Base-by-base conservation (phyloP, 768 basidiomycete species). In the Leucocoprinus birnbaumii region DNA sequence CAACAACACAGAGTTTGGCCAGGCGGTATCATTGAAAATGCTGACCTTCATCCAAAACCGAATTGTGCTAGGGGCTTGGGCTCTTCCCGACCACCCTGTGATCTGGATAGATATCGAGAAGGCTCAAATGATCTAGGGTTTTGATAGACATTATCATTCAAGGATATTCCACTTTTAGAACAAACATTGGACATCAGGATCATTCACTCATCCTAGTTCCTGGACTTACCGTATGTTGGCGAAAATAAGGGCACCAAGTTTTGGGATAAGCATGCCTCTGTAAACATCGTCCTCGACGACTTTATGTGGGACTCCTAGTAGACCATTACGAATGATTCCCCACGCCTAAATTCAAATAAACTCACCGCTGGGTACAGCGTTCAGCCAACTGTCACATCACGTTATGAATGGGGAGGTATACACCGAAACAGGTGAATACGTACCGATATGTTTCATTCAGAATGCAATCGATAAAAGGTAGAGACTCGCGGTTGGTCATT, bases 231-330 rank as follows among this genome's bases (percentile, higher is more conserved):
- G 86, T 46, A 84, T 78, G 62, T 88, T 88, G 9, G 76, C 79
- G 57, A 87, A 82, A 18, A 86, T 63, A 56, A 85, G 63, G 3
- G 85, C 75, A 3, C 86, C 86, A n/a, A n/a, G n/a, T 63, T 84
- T 80, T 24, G 85, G 84, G 48, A 88, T 80, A 53, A 75, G 71
- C 72, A 76, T 75, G 8, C 77, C 80, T 48, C 66, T 65, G 63
- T 86, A 88, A 34, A 82, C 66, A 61, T 89, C 85, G 58, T 87
- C 82, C 62, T 86, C 77, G 71, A 77, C 83, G 60, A 83, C 58
- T 38, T 84, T 74, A 57, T 87, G 86, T 0, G 86, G 86, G 43
- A 87, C 72, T 50, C 75, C 86, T 86, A 42, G 19, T 25, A 13
- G 3, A 25, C 16, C 22, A 8, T 19, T 8, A 8, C 14, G 14